Evolutionary conservation across 495 filamentous ascomycete genomes (phyloP).

Genomic region (Annulohypoxylon maeteangense): DNA sequence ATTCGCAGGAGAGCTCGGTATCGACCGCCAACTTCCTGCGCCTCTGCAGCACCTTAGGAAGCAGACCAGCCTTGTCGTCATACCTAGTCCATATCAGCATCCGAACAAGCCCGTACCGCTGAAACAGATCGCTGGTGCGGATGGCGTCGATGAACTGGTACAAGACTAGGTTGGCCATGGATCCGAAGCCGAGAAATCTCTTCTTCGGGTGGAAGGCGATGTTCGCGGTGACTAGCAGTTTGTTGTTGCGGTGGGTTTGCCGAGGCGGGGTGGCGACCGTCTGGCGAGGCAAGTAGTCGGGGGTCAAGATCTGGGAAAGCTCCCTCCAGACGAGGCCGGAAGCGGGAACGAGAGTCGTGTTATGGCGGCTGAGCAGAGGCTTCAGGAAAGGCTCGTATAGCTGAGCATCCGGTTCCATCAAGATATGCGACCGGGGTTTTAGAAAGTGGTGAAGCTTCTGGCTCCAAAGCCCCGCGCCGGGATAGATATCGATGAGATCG

Average conservation of each 20-base stretch:
- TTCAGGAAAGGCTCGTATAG: constrained; percentile 68
- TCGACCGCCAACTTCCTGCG: constrained; percentile 65
- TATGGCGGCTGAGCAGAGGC: constrained; percentile 66
- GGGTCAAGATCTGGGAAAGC: constrained; percentile 58
- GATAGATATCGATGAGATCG: constrained; percentile 87
- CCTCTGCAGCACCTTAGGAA: constrained; percentile 63
- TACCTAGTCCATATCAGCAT: constrained; percentile 71
- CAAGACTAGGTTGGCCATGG: constrained; percentile 55
- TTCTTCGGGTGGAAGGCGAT: constrained; percentile 56
- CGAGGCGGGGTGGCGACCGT: constrained; percentile 41
- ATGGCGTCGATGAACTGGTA: constrained; percentile 61
- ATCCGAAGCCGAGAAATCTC: constrained; percentile 49
- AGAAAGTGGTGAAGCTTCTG: constrained; percentile 76
- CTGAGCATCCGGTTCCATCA: constrained; percentile 72
- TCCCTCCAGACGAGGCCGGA: constrained; percentile 62
- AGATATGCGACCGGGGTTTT: constrained; percentile 79
- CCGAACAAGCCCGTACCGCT: constrained; percentile 74
- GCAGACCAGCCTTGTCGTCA: constrained; percentile 60
- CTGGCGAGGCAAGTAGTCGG: constrained; percentile 64
- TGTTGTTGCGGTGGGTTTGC: constrained; percentile 64
- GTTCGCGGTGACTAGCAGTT: constrained; percentile 74
- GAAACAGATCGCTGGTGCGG: constrained; percentile 58
- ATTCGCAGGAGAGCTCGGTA: constrained; percentile 65
- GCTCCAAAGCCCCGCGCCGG: constrained; percentile 79
- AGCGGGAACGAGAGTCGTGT: constrained; percentile 63